Conservation (phyloP, 148 eudicot genomes). For the Bassia scoparia region DNA sequence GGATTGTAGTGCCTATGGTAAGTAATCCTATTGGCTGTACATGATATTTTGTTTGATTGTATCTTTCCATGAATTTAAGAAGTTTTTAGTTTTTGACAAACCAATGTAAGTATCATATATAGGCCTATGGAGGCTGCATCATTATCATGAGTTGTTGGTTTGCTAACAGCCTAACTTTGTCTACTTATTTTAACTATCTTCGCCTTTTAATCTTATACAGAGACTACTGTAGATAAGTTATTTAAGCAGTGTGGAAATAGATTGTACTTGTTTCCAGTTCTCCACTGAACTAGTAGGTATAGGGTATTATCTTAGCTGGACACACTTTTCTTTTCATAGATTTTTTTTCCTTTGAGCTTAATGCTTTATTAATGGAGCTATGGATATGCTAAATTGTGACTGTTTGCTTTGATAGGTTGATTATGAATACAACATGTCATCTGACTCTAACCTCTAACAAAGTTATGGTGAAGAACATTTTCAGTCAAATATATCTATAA, state of each 20-base stretch:
- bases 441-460: constrained; percentile 41
- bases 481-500: constrained; percentile 47
- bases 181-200: not conserved
- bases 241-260: not conserved
- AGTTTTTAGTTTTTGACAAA: not conserved
- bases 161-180: constrained; percentile 7
- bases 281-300: not conserved
- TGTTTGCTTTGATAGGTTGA: constrained; percentile 53
- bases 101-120: not conserved
- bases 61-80: not conserved
- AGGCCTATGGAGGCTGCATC: constrained; percentile 1
- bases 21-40: constrained; percentile 25
- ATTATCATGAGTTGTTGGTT: not conserved
- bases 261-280: not conserved
- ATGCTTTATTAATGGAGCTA: not conserved
- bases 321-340: not conserved
- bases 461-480: constrained; percentile 37
- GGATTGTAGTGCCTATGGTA: constrained; percentile 97
- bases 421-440: constrained; percentile 50
- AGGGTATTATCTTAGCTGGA: not conserved
- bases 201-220: not conserved
- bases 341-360: not conserved
- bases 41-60: not conserved
- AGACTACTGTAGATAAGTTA: no score
- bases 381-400: not conserved